These are phyloP conservation scores for Gynandropsis gynandra DNA, from an alignment of 345 rosid genomes.

Conservation along the genomic window DNA sequence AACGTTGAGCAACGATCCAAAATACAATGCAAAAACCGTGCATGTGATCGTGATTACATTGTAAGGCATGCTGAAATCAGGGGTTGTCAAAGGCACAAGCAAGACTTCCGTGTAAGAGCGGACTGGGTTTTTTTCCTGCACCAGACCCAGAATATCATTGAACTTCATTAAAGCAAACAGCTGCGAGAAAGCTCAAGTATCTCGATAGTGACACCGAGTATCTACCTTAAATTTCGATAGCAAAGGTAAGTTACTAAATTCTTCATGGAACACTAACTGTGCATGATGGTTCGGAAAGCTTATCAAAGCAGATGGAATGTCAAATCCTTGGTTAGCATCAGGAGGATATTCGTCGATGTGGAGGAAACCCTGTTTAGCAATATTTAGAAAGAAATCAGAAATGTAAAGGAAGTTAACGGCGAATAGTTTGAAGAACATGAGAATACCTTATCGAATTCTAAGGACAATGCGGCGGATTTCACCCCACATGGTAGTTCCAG, in stretches of 20 bases:
- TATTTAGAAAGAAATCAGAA: conserved; percentile 22
- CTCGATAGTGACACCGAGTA: neutral
- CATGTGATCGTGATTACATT: conserved; percentile 94
- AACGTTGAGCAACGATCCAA: conserved; percentile 84
- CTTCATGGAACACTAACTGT: conserved; percentile 38
- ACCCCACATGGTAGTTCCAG: conserved; percentile 66
- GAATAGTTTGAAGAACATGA: neutral
- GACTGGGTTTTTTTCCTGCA: conserved; percentile 61
- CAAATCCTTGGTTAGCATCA: conserved; percentile 97
- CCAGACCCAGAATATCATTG: conserved; percentile 16
- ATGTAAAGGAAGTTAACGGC: neutral
- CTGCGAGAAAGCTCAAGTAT: neutral
- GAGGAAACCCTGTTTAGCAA: conserved; percentile 61
- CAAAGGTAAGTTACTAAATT: conserved; percentile 36
- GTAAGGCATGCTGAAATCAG: conserved; percentile 99
- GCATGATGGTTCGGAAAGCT: conserved; percentile 60
- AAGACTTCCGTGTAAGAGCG: conserved; percentile 82
- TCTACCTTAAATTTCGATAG: conserved; percentile 59
- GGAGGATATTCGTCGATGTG: conserved; percentile 97
- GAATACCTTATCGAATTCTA: conserved; percentile 90
- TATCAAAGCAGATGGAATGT: conserved; percentile 88
- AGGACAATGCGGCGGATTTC: conserved; percentile 64
- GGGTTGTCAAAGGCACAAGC: conserved; percentile 86
- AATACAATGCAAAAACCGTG: conserved; percentile 78
- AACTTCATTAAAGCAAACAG: neutral